Evolutionary conservation across 352 stramenopile genomes (phyloP), one percentile per base, ranked within the genome.

Genomic region (Phytophthora lateralis): DNA sequence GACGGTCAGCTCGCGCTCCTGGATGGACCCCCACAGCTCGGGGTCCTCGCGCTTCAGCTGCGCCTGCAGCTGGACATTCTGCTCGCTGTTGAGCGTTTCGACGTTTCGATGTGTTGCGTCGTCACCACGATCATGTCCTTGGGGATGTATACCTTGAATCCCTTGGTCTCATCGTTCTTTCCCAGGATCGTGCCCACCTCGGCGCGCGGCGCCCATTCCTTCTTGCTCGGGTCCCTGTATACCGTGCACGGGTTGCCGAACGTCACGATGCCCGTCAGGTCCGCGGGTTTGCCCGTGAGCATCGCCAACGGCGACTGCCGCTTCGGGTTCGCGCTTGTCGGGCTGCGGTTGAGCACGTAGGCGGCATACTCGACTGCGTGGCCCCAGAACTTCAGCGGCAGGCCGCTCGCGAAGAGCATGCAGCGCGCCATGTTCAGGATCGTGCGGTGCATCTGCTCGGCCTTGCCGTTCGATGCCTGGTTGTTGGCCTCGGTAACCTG

Each of bases 381-480:
- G 2, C 66, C 59, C 58, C 71, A 74, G 34, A 69, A 73, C 11
- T 26, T 26, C 1, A 70, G 24, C 3, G 60, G 18, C 0, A 75
- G 26, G 2, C 53, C 54, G 15, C 52, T 62, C 2, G n/a, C 57
- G 17, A 78, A 72, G 11, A 78, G 14, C 54, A 72, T 70, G 32
- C 55, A 73, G 4, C 58, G 45, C 6, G 52, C n/a, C n/a, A 80
- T 64, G 58, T 75, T 73, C 35, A 72, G 44, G 0, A 80, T 52
- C 0, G 62, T 75, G 4, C 63, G 24, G 21, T 80, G 67, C 59
- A 80, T 74, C 6, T 56, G 39, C 24, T 72, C 59, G 0, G 66
- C 66, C 35, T 79, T 76, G 0, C 55, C 66, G 35, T 76, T 80
- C 0, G 34, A 43, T 4, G 63, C 59, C n/a, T 65, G 43, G 21